These are phyloP conservation scores for Leccinum angustisporum DNA, from an alignment of 1,284 basidiomycete genomes.

Conservation along the genomic window DNA sequence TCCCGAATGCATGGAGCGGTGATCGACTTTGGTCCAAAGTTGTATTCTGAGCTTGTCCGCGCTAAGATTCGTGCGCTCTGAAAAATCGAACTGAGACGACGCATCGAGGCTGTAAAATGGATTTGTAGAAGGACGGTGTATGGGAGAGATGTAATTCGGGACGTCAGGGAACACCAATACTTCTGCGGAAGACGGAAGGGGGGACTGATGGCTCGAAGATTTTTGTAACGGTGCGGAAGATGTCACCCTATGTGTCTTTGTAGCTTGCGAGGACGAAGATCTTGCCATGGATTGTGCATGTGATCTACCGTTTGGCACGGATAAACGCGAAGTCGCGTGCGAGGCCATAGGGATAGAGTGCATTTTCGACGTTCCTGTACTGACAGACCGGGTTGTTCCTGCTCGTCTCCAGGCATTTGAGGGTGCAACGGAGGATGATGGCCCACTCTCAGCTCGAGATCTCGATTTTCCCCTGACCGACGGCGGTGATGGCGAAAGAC, in stretches of 20 bases:
- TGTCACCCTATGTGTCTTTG: conserved; percentile 26
- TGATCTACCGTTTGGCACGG: conserved; percentile 17
- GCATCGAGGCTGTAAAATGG: conserved; percentile 66
- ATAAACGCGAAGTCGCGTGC: conserved; percentile 11
- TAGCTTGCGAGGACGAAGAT: conserved; percentile 16
- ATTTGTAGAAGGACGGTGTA: conserved; percentile 74
- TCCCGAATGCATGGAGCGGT: conserved; percentile 3
- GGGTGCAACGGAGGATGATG: too few relatives aligned
- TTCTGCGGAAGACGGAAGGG: conserved; percentile 25
- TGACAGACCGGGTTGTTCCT: too few relatives aligned
- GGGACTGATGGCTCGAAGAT: conserved; percentile 22
- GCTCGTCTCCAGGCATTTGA: too few relatives aligned
- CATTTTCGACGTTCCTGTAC: too few relatives aligned
- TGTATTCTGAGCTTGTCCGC: conserved; percentile 51
- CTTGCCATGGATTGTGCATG: conserved; percentile 19
- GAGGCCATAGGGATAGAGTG: conserved; percentile 5
- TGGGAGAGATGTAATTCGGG: conserved; percentile 68
- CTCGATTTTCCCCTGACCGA: too few relatives aligned
- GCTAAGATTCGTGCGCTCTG: conserved; percentile 48
- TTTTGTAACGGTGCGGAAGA: conserved; percentile 27
- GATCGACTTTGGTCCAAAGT: conserved; percentile 53
- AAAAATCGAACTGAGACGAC: conserved; percentile 44
- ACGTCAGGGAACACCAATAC: conserved; percentile 23
- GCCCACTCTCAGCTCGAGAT: too few relatives aligned
- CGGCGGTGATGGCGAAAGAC: too few relatives aligned